These are phyloP conservation scores for Trypanosoma vivax DNA, from an alignment of 208 protist species.

Conservation along the genomic window DNA sequence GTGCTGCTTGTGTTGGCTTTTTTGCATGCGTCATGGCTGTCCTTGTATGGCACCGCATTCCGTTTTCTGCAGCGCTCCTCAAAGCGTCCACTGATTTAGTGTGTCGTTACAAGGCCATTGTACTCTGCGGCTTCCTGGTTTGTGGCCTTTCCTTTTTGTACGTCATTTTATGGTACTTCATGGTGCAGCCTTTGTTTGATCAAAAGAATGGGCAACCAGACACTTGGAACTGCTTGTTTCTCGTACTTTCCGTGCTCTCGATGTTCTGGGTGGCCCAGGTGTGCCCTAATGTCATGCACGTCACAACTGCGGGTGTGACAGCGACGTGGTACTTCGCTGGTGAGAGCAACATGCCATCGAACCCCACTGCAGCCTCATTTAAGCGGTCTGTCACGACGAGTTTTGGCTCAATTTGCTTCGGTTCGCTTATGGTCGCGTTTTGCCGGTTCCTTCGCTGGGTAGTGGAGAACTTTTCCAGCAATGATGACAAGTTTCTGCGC, in stretches of 20 bases:
- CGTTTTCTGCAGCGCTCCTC: constrained; percentile 68
- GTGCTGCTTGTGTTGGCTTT: constrained; percentile 11
- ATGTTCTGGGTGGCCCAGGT: constrained; percentile 73
- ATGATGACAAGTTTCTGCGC: constrained; percentile 35
- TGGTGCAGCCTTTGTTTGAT: constrained; percentile 30
- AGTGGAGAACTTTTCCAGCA: not conserved
- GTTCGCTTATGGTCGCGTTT: constrained; percentile 73
- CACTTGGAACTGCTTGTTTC: constrained; percentile 25
- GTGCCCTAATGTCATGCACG: constrained; percentile 50
- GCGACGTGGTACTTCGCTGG: constrained; percentile 88
- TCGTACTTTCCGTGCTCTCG: constrained; percentile 48
- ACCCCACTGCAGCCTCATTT: constrained; percentile 54
- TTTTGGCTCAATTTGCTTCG: constrained; percentile 87
- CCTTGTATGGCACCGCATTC: constrained; percentile 61
- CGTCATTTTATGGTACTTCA: constrained; percentile 47
- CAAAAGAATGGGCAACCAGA: constrained; percentile 19
- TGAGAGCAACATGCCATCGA: constrained; percentile 36
- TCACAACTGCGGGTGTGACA: constrained; percentile 60
- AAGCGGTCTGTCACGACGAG: constrained; percentile 62
- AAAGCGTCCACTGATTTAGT: constrained; percentile 35
- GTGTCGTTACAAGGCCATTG: constrained; percentile 45
- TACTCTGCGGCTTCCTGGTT: constrained; percentile 38
- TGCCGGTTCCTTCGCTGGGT: constrained; percentile 40
- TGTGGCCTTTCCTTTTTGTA: constrained; percentile 26
- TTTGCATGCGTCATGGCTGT: constrained; percentile 26